Base-by-base conservation (phyloP, 176 grass and related monocot genomes). In the Oryza coarctata region DNA sequence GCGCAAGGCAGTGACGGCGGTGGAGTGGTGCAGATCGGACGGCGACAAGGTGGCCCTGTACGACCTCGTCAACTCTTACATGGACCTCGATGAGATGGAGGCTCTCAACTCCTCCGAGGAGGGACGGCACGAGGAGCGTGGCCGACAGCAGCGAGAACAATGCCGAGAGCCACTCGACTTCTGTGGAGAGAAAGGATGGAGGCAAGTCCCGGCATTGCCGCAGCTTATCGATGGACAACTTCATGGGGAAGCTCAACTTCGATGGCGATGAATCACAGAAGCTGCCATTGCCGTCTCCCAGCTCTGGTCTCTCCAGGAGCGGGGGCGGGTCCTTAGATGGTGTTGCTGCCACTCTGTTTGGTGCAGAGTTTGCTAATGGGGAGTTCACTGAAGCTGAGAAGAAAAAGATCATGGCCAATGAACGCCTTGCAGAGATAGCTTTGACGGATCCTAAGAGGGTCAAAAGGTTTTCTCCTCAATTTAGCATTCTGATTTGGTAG, bases 341-440 rank as follows among this genome's bases (percentile, higher is more conserved):
- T 32, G 80, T 83, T 18, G 88, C 92, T 6, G 82, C 69, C 13
- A 83, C 86, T 6, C 63, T 78, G 13, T 97, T 97, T 68, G 87
- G 76, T 73, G 9, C 49, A 29, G 94, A 97, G 72, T 88, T 92
- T 40, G 88, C 89, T 27, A 90, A 87, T 15, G 90, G 92, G 10
- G 95, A 94, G 72, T 98, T 98, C 79, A 89, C 18, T 36, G 86
- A 87, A 29, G 75, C 82, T 2, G 95, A 98, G 88, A 94, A 94
- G 86, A 98, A 98, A 84, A 98, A 98, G 82, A 98, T 98, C 82
- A 87, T 93, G 86, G 90, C 92, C 4, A 94, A 98, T 82, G 95
- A 98, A 58, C 86, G 94, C 30, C 89, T 98, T 22, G 72, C 89
- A 7, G 95, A 98, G 88, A 98, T 98, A 49, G 95, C 95, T 61